A percentile compares a stretch with the other conserved stretches of the same genome.
Conservation (phyloP, 345 rosid species). For the Microcos paniculata region DNA sequence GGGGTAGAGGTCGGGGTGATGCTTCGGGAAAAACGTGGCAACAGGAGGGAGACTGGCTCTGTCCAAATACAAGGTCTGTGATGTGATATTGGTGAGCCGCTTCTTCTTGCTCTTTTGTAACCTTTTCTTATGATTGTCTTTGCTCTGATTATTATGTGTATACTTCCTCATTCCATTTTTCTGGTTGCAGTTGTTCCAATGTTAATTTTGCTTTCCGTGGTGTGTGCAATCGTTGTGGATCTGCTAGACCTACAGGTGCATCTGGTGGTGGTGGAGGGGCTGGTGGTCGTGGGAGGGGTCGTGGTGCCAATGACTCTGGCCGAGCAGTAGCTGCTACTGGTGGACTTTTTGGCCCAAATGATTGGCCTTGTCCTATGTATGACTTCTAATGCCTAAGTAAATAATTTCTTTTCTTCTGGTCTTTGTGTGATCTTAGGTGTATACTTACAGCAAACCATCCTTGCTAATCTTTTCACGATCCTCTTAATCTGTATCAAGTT, state of each 20-base stretch:
- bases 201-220: slow-evolving; percentile 99
- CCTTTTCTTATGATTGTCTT: not conserved
- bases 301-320: slow-evolving; percentile 56
- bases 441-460: not conserved
- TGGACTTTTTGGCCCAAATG: slow-evolving; percentile 97
- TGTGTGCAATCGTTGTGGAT: slow-evolving; percentile 94
- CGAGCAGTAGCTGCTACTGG: slow-evolving; percentile 58
- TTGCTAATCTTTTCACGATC: not conserved
- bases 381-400: slow-evolving; percentile 24
- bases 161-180: slow-evolving; percentile 29
- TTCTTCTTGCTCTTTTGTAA: slow-evolving; percentile 65
- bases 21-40: slow-evolving; percentile 83
- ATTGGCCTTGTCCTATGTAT: slow-evolving; percentile 99
- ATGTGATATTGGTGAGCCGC: slow-evolving; percentile 99
- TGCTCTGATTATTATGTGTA: slow-evolving; percentile 5
- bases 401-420: not conserved
- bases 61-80: slow-evolving; percentile 99
- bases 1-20: slow-evolving; percentile 79
- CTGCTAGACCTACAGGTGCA: slow-evolving; percentile 90
- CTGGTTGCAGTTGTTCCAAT: slow-evolving; percentile 83
- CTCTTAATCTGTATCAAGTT: not conserved
- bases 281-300: slow-evolving; percentile 88
- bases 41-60: slow-evolving; percentile 98
- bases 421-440: not conserved
- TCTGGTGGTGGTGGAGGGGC: slow-evolving; percentile 70